Evolutionary conservation across 1,284 basidiomycete species (phyloP).

Genomic region (Ceraceosorus guamensis): DNA sequence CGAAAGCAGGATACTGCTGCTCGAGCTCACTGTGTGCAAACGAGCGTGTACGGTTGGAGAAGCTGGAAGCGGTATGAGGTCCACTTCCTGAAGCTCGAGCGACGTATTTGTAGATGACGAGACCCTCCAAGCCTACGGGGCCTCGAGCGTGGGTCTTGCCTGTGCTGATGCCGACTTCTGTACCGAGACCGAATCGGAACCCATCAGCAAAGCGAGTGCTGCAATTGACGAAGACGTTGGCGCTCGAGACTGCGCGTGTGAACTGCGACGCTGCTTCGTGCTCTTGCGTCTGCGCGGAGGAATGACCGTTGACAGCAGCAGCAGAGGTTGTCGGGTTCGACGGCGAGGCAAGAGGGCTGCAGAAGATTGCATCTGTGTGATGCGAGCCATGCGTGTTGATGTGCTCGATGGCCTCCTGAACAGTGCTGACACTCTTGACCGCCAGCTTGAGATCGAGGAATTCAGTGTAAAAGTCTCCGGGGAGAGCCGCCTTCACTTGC

Average conservation of each 20-base stretch:
- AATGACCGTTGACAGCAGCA: too few relatives aligned
- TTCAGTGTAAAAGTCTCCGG: constrained; percentile 72
- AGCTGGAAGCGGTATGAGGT: constrained; percentile 12
- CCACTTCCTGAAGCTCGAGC: constrained; percentile 12
- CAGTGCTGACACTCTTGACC: constrained; percentile 65
- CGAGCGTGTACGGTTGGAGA: too few relatives aligned
- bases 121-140: constrained; percentile 87
- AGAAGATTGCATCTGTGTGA: constrained; percentile 89
- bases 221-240: constrained; percentile 89
- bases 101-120: constrained; percentile 47
- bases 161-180: constrained; percentile 95
- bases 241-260: constrained; percentile 78
- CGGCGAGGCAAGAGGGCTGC: constrained; percentile 58
- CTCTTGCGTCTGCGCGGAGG: not conserved
- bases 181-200: constrained; percentile 92
- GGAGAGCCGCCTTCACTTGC: constrained; percentile 25
- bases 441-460: constrained; percentile 58
- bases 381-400: constrained; percentile 90
- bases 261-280: constrained; percentile 58
- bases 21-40: too few relatives aligned
- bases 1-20: too few relatives aligned
- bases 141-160: constrained; percentile 93
- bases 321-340: not conserved
- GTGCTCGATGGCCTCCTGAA: constrained; percentile 69
- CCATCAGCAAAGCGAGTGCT: constrained; percentile 94